Evolutionary conservation across 148 eudicot species (phyloP), one percentile per base, ranked within the genome.

Genomic region (Fagopyrum homotropicum): DNA sequence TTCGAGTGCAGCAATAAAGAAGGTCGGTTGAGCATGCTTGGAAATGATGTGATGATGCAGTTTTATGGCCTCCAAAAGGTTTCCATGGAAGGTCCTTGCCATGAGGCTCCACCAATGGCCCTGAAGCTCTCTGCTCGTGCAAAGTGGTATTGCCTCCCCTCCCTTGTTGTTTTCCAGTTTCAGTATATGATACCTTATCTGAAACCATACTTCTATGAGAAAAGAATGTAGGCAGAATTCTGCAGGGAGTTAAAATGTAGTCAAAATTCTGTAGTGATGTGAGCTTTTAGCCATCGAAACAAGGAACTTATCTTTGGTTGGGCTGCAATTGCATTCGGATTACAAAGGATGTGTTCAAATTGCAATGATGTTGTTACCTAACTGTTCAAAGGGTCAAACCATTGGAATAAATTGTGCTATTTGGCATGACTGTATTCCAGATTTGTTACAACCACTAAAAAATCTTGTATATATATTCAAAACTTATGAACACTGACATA

Each of bases 71-170:
- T 89, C 61, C 86, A 86, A 52, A 91, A 87, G 83, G 79, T 91
- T 82, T 88, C 91, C 54, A 74, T 86, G 73, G 93, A 91, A 83
- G 97, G 97, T 29, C 85, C 90, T 54, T 91, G 97, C 80, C 76
- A 80, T 77, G 88, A 83, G 74, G 76, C 90, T 81, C 91, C 86
- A 73, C 97, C 97, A 2, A 91, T 91, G 91, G 93, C 88, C n/a
- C 64, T 89, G 29, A 89, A 80, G 82, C 76, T 86, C 70, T 66
- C 84, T 44, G 89, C 97, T 49, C 87, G 91, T 68, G 90, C 97
- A 22, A 91, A 89, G 80, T 91, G 93, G 97, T 91, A 91, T 81
- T 68, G 12, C 45, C 12, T 19, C 72, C 56, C 35, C 71, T 82
- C 63, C 45, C 74, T 73, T 55, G 48, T 6, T 56, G 75, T 64